Conservation (phyloP, 257 asterid species). For the Ilex asprella region DNA sequence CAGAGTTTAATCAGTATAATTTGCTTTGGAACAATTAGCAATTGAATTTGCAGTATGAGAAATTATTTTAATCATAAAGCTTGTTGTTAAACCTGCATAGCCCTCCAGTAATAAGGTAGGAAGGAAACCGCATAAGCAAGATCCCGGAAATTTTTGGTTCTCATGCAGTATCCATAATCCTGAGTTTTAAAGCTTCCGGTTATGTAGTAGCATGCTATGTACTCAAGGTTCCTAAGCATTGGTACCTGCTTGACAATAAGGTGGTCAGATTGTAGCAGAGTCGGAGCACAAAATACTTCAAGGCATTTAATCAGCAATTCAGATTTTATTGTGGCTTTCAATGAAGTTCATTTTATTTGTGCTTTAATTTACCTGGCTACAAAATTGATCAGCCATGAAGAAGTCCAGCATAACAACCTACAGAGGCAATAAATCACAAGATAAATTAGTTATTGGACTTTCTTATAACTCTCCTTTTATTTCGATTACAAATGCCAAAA, state of each 20-base stretch:
- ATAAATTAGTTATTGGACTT: too few species aligned
- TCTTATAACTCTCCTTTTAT: too few species aligned
- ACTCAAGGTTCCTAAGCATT: conserved; percentile 68
- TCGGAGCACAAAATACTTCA: too few species aligned
- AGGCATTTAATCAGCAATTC: not conserved
- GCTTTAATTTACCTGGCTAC: conserved; percentile 64
- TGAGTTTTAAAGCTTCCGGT: conserved; percentile 84
- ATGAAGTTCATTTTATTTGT: too few species aligned
- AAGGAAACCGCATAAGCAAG: conserved; percentile 90
- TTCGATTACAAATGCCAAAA: too few species aligned
- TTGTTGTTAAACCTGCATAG: conserved; percentile 64
- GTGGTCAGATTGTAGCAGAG: not conserved
- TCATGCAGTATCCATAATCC: conserved; percentile 69
- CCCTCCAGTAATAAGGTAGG: conserved; percentile 94
- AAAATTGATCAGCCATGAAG: conserved; percentile 97
- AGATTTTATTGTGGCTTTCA: not conserved
- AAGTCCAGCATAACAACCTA: conserved; percentile 83
- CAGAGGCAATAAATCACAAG: not conserved
- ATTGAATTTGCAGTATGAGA: too few species aligned
- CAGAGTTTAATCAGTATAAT: not conserved
- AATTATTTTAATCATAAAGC: not conserved
- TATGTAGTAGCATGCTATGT: conserved; percentile 74
- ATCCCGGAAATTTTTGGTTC: conserved; percentile 66
- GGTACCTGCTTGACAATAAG: conserved; percentile 47
- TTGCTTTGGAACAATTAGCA: too few species aligned